phyloP scores from a whole-genome alignment of 179 eudicot genomes.

The Vitellaria paradoxa region DNA sequence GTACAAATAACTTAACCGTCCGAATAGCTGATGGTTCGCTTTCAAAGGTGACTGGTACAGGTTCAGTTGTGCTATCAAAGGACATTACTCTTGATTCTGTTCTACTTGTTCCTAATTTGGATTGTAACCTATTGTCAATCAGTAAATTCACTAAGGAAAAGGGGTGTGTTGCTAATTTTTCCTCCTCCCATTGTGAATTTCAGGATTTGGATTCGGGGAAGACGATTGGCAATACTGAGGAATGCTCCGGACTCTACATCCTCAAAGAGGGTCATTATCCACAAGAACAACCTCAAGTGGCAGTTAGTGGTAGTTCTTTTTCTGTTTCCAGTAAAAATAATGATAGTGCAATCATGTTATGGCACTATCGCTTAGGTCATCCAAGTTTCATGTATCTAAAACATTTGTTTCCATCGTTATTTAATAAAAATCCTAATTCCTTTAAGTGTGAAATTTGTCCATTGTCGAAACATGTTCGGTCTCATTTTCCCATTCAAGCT shows the following conservation, averaged over 20 bases:
- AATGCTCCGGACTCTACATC: not conserved
- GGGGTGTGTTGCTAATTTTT: not conserved
- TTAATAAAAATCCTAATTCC: not conserved
- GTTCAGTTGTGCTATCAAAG: not conserved
- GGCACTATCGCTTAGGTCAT: too few species aligned
- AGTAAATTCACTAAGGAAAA: not conserved
- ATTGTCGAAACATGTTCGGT: too few species aligned
- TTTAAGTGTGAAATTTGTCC: not conserved
- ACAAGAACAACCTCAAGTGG: not conserved
- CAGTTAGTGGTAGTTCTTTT: not conserved
- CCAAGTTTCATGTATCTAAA: not conserved
- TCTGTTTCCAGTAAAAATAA: not conserved
- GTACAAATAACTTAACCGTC: too few species aligned
- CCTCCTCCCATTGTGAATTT: not conserved
- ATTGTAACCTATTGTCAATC: not conserved
- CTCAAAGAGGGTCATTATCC: not conserved
- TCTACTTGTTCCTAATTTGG: not conserved
- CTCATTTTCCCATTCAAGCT: too few species aligned
- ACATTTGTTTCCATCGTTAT: not conserved
- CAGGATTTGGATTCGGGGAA: not conserved
- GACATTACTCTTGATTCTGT: not conserved
- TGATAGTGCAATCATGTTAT: not conserved
- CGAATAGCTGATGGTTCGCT: too few species aligned
- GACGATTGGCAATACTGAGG: not conserved
- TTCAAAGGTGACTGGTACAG: not conserved